phyloP scores from a whole-genome alignment of 768 basidiomycete species.

The Suillus discolor region DNA sequence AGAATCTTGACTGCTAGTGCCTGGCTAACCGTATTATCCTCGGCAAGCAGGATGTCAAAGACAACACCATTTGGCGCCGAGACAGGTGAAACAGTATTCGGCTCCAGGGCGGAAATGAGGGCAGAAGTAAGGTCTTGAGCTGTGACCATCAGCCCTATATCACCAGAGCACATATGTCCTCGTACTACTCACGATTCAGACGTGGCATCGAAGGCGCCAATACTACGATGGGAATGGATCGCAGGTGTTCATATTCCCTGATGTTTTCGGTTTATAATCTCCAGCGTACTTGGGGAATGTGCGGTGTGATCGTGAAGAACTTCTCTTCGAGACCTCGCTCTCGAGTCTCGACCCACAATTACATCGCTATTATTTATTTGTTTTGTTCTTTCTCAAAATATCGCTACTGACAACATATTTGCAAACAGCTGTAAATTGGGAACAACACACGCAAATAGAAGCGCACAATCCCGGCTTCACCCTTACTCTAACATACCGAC shows the following conservation, averaged over 20 bases:
- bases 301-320: too few species aligned
- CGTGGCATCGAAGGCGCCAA: constrained; percentile 77
- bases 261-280: constrained; percentile 75
- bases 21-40: constrained; percentile 96
- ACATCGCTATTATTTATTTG: too few species aligned
- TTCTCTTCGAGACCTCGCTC: too few species aligned
- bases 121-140: constrained; percentile 90
- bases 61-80: constrained; percentile 83
- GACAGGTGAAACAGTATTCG: constrained; percentile 90
- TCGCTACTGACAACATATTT: too few species aligned
- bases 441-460: too few species aligned
- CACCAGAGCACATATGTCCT: constrained; percentile 1
- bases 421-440: too few species aligned
- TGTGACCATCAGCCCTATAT: constrained; percentile 38
- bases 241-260: constrained; percentile 89
- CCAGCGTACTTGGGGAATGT: too few species aligned
- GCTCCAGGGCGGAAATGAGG: constrained; percentile 91
- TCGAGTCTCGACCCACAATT: too few species aligned
- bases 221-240: constrained; percentile 95
- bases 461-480: too few species aligned
- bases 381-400: too few species aligned
- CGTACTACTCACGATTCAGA: constrained; percentile 61
- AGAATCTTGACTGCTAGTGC: constrained; percentile 95
- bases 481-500: too few species aligned
- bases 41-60: constrained; percentile 93